A percentile compares a stretch with the other conserved stretches of the same genome.
phyloP scores from a whole-genome alignment of 164 flowering plant genomes.

The Aristolochia contorta region DNA sequence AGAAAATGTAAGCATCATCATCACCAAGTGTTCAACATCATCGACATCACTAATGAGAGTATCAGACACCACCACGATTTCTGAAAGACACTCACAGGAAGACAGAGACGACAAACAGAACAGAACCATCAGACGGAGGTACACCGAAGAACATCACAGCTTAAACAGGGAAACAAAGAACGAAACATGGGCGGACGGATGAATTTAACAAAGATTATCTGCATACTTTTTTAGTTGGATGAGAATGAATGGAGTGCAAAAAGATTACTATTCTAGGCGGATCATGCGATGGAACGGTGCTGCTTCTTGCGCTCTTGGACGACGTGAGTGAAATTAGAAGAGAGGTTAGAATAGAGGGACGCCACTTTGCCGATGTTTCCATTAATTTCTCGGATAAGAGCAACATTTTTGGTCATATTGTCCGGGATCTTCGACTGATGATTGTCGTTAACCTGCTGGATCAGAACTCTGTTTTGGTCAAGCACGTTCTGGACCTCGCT shows the following conservation, averaged over 20 bases:
- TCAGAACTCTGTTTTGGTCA: slow-evolving; percentile 49
- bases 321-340: slow-evolving; percentile 26
- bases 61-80: neutral
- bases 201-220: neutral
- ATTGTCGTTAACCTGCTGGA: slow-evolving; percentile 53
- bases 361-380: slow-evolving; percentile 40
- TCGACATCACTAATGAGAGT: neutral
- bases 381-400: slow-evolving; percentile 46
- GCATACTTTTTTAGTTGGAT: no score
- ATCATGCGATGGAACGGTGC: neutral
- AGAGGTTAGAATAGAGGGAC: slow-evolving; percentile 42
- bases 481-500: slow-evolving; percentile 37
- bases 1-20: neutral
- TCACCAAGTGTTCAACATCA: neutral
- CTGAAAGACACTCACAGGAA: neutral
- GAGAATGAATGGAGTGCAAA: neutral
- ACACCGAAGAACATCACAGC: neutral
- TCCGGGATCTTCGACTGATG: slow-evolving; percentile 48
- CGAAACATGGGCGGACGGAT: neutral
- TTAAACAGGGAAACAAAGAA: neutral
- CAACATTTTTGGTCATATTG: slow-evolving; percentile 43
- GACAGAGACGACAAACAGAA: neutral
- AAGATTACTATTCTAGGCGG: neutral
- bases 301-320: slow-evolving; percentile 11
- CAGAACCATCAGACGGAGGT: neutral